These are phyloP conservation scores for Hanseniaspora meyeri DNA, from an alignment of 805 yeast genomes.

Conservation along the genomic window DNA sequence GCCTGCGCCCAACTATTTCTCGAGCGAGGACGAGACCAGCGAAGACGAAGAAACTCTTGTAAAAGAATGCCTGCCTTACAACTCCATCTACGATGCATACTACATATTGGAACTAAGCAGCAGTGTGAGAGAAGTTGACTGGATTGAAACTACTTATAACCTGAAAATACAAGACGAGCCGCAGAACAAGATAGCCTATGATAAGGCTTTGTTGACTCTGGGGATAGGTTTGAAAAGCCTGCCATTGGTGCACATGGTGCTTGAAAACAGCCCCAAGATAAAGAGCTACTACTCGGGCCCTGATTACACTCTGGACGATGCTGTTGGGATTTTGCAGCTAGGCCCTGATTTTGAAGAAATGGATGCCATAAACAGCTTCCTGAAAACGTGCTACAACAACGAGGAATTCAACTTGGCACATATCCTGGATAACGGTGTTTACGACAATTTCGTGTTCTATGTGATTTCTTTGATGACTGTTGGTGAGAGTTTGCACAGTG, in stretches of 20 bases:
- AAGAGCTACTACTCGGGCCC: conserved; percentile 22
- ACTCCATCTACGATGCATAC: conserved; percentile 39
- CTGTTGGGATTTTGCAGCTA: conserved; percentile 39
- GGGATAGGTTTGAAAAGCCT: conserved; percentile 48
- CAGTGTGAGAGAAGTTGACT: conserved; percentile 47
- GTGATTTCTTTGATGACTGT: neutral
- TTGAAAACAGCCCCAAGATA: conserved; percentile 24
- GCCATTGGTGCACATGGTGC: conserved; percentile 44
- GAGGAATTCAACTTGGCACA: neutral
- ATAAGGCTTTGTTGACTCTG: conserved; percentile 50
- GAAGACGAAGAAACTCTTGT: neutral
- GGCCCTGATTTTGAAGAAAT: conserved; percentile 41
- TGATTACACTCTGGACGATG: conserved; percentile 28
- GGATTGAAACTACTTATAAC: conserved; percentile 62
- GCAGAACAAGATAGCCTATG: conserved; percentile 30
- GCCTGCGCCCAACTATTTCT: neutral
- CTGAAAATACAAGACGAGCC: conserved; percentile 45
- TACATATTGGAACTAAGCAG: conserved; percentile 38
- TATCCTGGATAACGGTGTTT: neutral
- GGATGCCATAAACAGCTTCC: conserved; percentile 8
- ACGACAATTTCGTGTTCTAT: conserved; percentile 4
- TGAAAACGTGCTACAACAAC: neutral
- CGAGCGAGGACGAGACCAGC: neutral
- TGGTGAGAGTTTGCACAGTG: conserved; percentile 16
- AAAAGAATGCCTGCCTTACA: conserved; percentile 24